Percentiles rank a stretch among this genome's conserved stretches.
Conservation (phyloP, 2,329 filamentous ascomycete genomes). For the Apiospora saccharicola region DNA sequence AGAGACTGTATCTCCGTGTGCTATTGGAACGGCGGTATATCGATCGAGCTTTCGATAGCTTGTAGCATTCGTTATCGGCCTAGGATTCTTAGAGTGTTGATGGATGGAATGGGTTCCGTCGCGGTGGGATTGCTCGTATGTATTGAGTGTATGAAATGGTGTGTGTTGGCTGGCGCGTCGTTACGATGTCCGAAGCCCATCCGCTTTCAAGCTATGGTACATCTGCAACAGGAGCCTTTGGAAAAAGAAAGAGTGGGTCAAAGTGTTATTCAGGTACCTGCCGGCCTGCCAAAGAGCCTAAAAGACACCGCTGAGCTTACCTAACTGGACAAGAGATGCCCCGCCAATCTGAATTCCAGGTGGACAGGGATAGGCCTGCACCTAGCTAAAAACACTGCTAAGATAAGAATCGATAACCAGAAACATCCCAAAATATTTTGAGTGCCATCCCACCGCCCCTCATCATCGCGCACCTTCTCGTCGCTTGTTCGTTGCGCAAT, state of each 20-base stretch:
- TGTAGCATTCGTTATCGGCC: not conserved
- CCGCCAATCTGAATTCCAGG: slow-evolving; percentile 10
- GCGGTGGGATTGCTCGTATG: not conserved
- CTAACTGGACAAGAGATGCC: not conserved
- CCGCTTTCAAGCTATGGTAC: not conserved
- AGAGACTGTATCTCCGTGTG: not conserved
- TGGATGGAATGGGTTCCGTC: not conserved
- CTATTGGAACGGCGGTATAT: not conserved
- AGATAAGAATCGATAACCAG: slow-evolving; percentile 4
- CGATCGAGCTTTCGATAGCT: not conserved
- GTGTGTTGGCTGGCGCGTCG: not conserved
- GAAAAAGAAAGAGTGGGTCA: not conserved
- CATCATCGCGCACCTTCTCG: not conserved
- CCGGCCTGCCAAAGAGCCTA: not conserved
- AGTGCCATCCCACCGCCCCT: slow-evolving; percentile 19
- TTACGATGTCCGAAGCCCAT: not conserved
- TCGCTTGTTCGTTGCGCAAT: slow-evolving; percentile 6
- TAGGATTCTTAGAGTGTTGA: not conserved
- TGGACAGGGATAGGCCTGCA: not conserved
- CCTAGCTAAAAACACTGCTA: not conserved
- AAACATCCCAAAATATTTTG: slow-evolving; percentile 20
- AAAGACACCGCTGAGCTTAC: not conserved
- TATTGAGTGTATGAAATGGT: not conserved
- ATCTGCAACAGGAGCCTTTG: not conserved
- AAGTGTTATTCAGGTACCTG: not conserved